Base-by-base conservation (phyloP, 2,329 filamentous ascomycete species). In the Penicillium expansum region DNA sequence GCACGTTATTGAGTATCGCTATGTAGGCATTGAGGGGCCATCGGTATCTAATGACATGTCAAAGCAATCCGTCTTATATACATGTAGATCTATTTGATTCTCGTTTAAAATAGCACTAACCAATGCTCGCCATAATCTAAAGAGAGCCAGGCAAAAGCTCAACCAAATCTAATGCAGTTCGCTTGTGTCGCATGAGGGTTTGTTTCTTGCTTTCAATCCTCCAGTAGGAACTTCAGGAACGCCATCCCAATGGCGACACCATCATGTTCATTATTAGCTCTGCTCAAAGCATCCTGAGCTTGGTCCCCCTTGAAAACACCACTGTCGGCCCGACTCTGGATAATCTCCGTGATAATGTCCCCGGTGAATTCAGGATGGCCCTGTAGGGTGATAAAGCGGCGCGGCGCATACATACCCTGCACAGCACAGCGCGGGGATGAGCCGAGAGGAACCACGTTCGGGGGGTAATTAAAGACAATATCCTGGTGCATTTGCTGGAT, bases 401-500 rank as follows among this genome's bases (percentile, higher is more conserved):
- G 78, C 9, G 86, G 83, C 20, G 80, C 74, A 70, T 94, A 89
- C 83, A 95, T 91, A 59, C 86, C 89, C 73, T 96, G 91, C n/a
- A 91, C 86, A 10, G 80, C 76, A 76, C 91, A 95, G 44, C 80
- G 75, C 4, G 82, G 80, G 2, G 88, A 89, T 39, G 80, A 82
- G 2, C 85, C 91, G 2, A 95, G 79, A 2, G 79, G 74, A 55
- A 87, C 79, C 2, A 87, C 82, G 52, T 81, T 83, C 6, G 79
- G 68, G 0, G 91, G 90, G 53, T 85, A 84, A 22, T 80, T 74
- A 64, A 81, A 82, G 5, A 93, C 88, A 37, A 88, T 83, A 70
- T 97, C 91, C 62, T 86, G 84, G 74, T 96, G 91, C 89, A 95
- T 93, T 74, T 96, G 90, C 71, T 92, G 88, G 59, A 95, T 67